Evolutionary conservation across 2,329 filamentous ascomycete species (phyloP), one percentile per base, ranked within the genome.

Genomic region (Mycosphaerelloides madeirae): DNA sequence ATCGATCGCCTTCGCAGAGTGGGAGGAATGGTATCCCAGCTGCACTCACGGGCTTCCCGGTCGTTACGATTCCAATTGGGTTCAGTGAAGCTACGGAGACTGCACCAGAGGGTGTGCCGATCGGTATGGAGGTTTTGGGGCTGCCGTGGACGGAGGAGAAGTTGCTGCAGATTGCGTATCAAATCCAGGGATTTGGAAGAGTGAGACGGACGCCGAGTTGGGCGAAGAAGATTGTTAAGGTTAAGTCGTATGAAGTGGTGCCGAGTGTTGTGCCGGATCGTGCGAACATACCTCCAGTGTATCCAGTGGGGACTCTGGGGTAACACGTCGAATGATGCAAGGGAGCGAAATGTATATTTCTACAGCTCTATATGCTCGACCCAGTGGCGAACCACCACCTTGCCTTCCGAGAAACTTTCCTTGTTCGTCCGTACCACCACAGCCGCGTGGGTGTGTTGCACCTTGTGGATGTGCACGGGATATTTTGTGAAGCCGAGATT

Each of bases 381-480:
- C 85, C 87, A 97, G 68, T 97, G 91, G 58, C 74, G 77, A 44
- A 93, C 71, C 28, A 96, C 87, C 11, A 86, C 64, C 59, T 77
- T 79, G 0, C 91, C 91, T 66, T 97, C 90, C 2, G 77, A 73
- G 57, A 89, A 94, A 1, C 66, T 69, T 40, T 76, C 70, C 61
- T 80, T 82, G 31, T 84, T 79, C 50, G 74, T 79, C 29, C 91
- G 78, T 29, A 94, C 82, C 52, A 97, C 87, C 37, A 97, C 95
- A 3, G 90, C 90, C 0, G 90, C 91, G 65, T 97, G 91, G 48
- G 80, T 87, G 62, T 95, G 87, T n/a, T 75, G 70, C 43, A 81
- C 76, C 5, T 89, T 85, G 52, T 85, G 84, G 31, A 93, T 90
- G 68, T 84, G 83, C 3, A 90, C 77, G 0, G 76, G 75, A 53